Evolutionary conservation across 2,329 filamentous ascomycete species (phyloP), one percentile per base, ranked within the genome.

Genomic region (Xylaria sp.): DNA sequence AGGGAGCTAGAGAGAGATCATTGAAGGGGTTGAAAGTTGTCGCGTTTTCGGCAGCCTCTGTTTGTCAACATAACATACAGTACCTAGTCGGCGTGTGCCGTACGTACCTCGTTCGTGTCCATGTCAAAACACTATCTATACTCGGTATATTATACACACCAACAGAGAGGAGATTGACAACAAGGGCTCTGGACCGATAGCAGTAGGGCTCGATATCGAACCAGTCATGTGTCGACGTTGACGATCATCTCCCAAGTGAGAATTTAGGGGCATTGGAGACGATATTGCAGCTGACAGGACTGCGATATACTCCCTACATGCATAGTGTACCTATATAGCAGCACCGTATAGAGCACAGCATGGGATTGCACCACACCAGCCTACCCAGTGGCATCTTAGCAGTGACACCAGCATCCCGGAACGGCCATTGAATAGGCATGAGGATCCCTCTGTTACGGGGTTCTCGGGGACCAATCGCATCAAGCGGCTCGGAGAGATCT

Each of bases 251-350:
- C 60, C 60, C 15, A 57, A 56, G 52, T 37, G 51, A 49, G 47
- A 47, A 46, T 49, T 31, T 51, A 49, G 46, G 56, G 37, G 38
- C 33, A 54, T 47, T 25, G 52, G 38, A 65, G 51, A 59, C 59
- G 54, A 57, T 52, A 60, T 65, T 56, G 52, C 60, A 63, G 62
- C 62, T 59, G 62, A 61, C 48, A 56, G 46, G 51, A 55, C 44
- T 55, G 31, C 44, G 27, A n/a, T n/a, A n/a, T n/a, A n/a, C 17
- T 44, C 35, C 43, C 37, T 49, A 53, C 17, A 17, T 29, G 31
- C n/a, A 37, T 3, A n/a, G 9, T 31, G 31, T 23, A 48, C 31
- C 9, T 19, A 23, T 15, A 17, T 25, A 31, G 25, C 25, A 43
- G 13, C 25, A 44, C n/a, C 27, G 31, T 44, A 43, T 41, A 35